Conservation (phyloP, 2,329 filamentous ascomycete species). For the Neophaeococcomyces aloes region DNA sequence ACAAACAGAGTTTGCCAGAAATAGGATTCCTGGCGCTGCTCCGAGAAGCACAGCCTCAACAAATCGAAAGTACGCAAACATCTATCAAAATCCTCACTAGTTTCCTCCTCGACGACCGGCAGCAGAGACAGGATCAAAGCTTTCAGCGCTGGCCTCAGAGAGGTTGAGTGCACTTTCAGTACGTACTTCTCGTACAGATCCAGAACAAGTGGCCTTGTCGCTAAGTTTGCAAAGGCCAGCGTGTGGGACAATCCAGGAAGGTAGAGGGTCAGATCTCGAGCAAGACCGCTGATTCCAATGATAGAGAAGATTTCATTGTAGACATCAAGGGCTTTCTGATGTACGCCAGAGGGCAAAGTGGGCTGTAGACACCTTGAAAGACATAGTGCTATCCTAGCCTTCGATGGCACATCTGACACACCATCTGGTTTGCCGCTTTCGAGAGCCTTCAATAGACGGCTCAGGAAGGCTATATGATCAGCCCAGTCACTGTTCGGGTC, state of each 20-base stretch:
- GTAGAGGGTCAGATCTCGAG: constrained; percentile 74
- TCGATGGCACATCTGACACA: constrained; percentile 66
- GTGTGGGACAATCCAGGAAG: constrained; percentile 81
- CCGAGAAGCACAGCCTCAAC: constrained; percentile 59
- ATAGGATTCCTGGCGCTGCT: constrained; percentile 62
- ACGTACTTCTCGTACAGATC: constrained; percentile 74
- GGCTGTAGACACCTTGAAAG: constrained; percentile 93
- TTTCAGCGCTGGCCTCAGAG: constrained; percentile 78
- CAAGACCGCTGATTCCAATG: constrained; percentile 63
- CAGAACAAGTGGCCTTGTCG: constrained; percentile 76
- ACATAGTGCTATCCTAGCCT: constrained; percentile 73
- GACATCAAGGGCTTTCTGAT: constrained; percentile 93
- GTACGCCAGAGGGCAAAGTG: constrained; percentile 83
- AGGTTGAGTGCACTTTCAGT: constrained; percentile 56
- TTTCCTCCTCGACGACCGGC: constrained; percentile 89
- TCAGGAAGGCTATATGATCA: constrained; percentile 96
- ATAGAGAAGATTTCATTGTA: constrained; percentile 81
- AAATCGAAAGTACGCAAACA: constrained; percentile 68
- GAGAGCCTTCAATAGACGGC: constrained; percentile 80
- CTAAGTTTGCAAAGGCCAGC: constrained; percentile 86
- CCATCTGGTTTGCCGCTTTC: constrained; percentile 66
- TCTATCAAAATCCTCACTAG: constrained; percentile 90
- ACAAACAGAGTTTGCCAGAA: constrained; percentile 99
- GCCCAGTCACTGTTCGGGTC: constrained; percentile 98
- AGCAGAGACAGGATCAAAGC: constrained; percentile 79